Percentiles rank a stretch among this genome's conserved stretches.
These are phyloP conservation scores for Daldinia caldariorum DNA, from an alignment of 495 filamentous ascomycete genomes.

Conservation along the genomic window DNA sequence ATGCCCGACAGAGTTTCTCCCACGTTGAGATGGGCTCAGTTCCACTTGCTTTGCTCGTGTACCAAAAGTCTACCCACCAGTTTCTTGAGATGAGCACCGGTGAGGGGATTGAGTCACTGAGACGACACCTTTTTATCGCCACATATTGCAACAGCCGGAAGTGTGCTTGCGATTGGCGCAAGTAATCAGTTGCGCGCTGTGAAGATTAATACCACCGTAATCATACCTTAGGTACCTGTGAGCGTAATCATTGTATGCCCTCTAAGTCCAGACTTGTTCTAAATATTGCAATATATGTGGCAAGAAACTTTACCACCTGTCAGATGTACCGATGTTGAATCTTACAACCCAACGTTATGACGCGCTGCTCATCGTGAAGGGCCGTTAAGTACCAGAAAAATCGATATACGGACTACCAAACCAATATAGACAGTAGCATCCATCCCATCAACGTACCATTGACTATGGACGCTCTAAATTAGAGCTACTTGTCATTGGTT, in stretches of 20 bases:
- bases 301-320: slow-evolving; percentile 11
- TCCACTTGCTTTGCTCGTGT: background rate
- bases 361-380: slow-evolving; percentile 7
- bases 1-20: background rate
- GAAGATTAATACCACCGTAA: slow-evolving; percentile 3
- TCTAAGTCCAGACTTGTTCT: slow-evolving; percentile 10
- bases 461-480: background rate
- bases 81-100: slow-evolving; percentile 9
- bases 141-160: background rate
- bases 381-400: slow-evolving; percentile 2
- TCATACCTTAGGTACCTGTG: background rate
- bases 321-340: slow-evolving; percentile 1
- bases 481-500: slow-evolving; percentile 19
- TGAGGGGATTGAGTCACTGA: background rate
- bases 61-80: background rate
- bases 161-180: slow-evolving; percentile 12
- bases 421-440: slow-evolving; percentile 18
- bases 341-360: slow-evolving; percentile 10
- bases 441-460: slow-evolving; percentile 13
- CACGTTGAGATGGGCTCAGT: background rate
- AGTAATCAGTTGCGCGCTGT: slow-evolving; percentile 1
- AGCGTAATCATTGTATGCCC: slow-evolving; percentile 4
- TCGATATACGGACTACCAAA: background rate
- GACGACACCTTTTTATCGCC: slow-evolving; percentile 5
- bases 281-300: slow-evolving; percentile 1